Base-by-base conservation (phyloP, 78 protist species). In the Tieghemostelium lacteum region DNA sequence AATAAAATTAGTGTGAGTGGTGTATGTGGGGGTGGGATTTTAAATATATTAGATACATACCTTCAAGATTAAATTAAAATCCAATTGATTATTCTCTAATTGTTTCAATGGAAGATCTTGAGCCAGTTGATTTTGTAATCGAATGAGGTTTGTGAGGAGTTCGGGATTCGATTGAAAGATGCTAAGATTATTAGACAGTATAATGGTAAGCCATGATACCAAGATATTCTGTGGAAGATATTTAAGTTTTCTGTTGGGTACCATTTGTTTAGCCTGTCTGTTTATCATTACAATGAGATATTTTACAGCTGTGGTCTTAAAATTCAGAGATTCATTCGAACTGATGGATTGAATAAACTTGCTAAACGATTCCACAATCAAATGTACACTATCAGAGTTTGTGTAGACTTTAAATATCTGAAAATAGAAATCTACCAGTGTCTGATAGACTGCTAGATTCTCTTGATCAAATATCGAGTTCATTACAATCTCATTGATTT, bases 221-320 rank as follows among this genome's bases (percentile, higher is more conserved):
- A 66, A 39, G 3, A 75, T 78, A 50, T 78, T 78, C 40, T 78
- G 88, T 39, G 75, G 72, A 8, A 78, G 58, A 39, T 78, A 78
- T 24, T 58, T 50, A 22, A 69, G 33, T 22, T 54, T 12, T 45
- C 28, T 55, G 31, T 55, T 52, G 2, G 19, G 16, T 42, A 61
- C n/a, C 37, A 78, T 34, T 37, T 22, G 6, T 58, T 66, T 78
- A 31, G 88, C 50, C 1, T 28, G 31, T n/a, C 39, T 45, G 20
- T 52, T 54, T 34, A 78, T 29, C 16, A 31, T 40, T 24, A 20
- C 55, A 7, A 78, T 40, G 58, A 71, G 42, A 39, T 31, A 71
- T 71, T 78, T 71, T 24, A 26, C 16, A 14, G 60, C 60, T 10
- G 5, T n/a, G 10, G 52, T 10, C 5, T 31, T 34, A 20, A 69